phyloP scores from a whole-genome alignment of 2,329 filamentous ascomycete genomes.

The Colletotrichum destructivum region DNA sequence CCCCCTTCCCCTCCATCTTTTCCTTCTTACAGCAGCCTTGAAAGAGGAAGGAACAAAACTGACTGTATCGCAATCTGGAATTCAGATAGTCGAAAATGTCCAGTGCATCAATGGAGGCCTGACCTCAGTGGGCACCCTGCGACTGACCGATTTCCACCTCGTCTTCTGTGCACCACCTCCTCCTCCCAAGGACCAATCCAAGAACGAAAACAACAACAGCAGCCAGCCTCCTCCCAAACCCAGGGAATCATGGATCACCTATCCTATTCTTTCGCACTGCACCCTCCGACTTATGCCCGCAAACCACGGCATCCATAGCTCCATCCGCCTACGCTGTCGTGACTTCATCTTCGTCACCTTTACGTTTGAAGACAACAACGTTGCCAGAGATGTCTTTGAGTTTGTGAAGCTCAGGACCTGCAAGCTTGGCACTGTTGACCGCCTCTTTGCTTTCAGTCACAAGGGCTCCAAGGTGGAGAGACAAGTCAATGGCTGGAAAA shows the following conservation, averaged over 20 bases:
- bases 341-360: slow-evolving; percentile 97
- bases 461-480: slow-evolving; percentile 81
- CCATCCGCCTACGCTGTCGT: slow-evolving; percentile 88
- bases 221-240: slow-evolving; percentile 49
- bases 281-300: slow-evolving; percentile 81
- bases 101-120: slow-evolving; percentile 73
- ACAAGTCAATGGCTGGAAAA: slow-evolving; percentile 82
- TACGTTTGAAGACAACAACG: slow-evolving; percentile 82
- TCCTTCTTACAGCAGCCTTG: background rate
- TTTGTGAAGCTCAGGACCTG: slow-evolving; percentile 87
- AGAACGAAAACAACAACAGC: slow-evolving; percentile 26
- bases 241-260: slow-evolving; percentile 92
- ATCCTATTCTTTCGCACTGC: slow-evolving; percentile 90
- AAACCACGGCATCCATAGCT: slow-evolving; percentile 79
- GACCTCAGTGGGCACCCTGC: slow-evolving; percentile 69
- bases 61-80: slow-evolving; percentile 32
- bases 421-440: slow-evolving; percentile 86
- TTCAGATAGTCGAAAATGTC: slow-evolving; percentile 69
- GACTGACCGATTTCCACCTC: slow-evolving; percentile 75
- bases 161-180: slow-evolving; percentile 64
- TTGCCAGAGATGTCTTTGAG: slow-evolving; percentile 89
- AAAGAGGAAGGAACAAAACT: slow-evolving; percentile 30
- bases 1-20: background rate
- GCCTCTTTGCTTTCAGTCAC: slow-evolving; percentile 92
- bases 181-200: slow-evolving; percentile 47